Conservation (phyloP, 805 yeast species). For the Torulaspora maleeae region DNA sequence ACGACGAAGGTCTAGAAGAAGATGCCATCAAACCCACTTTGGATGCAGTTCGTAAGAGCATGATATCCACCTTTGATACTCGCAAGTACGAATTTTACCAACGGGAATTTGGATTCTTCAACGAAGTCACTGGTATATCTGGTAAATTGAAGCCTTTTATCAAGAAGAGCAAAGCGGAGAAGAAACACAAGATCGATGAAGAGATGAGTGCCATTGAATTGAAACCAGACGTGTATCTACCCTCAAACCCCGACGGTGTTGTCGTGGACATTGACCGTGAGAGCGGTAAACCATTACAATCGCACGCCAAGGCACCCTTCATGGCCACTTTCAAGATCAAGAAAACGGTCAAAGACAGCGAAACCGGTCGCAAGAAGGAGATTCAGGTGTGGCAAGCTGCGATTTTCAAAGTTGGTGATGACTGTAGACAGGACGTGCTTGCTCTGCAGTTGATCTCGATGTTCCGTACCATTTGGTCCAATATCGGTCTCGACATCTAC, state of each 20-base stretch:
- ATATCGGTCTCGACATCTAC: slow-evolving; percentile 81
- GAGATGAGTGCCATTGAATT: slow-evolving; percentile 80
- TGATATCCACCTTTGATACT: slow-evolving; percentile 57
- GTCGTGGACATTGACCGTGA: slow-evolving; percentile 86
- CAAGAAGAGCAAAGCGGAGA: slow-evolving; percentile 91
- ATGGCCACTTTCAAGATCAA: slow-evolving; percentile 90
- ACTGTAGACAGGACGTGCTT: slow-evolving; percentile 94
- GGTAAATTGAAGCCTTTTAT: slow-evolving; percentile 94
- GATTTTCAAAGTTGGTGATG: slow-evolving; percentile 98
- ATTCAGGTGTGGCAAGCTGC: slow-evolving; percentile 86
- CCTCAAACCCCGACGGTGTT: slow-evolving; percentile 95
- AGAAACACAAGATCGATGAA: slow-evolving; percentile 92
- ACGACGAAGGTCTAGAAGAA: slow-evolving; percentile 77
- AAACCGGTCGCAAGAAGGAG: slow-evolving; percentile 39
- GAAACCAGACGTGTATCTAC: slow-evolving; percentile 81
- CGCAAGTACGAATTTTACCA: slow-evolving; percentile 66
- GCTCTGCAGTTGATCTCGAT: slow-evolving; percentile 89
- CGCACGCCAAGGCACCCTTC: slow-evolving; percentile 98
- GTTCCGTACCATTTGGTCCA: slow-evolving; percentile 85
- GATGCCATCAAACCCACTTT: slow-evolving; percentile 79
- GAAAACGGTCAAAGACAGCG: slow-evolving; percentile 44
- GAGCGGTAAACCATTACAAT: slow-evolving; percentile 91
- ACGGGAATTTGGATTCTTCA: slow-evolving; percentile 82
- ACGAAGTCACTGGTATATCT: slow-evolving; percentile 86
- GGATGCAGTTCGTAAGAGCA: slow-evolving; percentile 62